Conservation (phyloP, 2,329 filamentous ascomycete species). For the Epichloe uncinata region DNA sequence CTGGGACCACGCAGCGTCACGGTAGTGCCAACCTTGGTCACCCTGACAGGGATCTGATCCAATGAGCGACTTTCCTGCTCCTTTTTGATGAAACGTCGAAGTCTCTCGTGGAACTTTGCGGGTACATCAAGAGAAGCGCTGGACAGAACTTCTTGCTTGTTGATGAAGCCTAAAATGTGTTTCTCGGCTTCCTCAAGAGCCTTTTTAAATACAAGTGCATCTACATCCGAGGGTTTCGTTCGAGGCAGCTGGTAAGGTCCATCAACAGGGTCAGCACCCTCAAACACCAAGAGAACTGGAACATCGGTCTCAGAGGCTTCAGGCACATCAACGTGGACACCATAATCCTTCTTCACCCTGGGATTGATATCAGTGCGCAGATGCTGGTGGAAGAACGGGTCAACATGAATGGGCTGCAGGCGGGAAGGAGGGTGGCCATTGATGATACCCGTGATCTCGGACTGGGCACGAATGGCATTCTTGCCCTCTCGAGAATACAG, state of each 20-base stretch:
- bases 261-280: constrained; percentile 41
- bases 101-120: constrained; percentile 49
- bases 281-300: constrained; percentile 61
- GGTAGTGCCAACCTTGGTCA: constrained; percentile 43
- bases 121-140: constrained; percentile 43
- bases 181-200: constrained; percentile 41
- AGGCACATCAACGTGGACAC: constrained; percentile 62
- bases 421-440: constrained; percentile 61
- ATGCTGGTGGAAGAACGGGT: constrained; percentile 69
- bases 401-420: constrained; percentile 52
- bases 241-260: constrained; percentile 41
- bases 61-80: constrained; percentile 45
- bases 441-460: constrained; percentile 62
- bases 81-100: constrained; percentile 50
- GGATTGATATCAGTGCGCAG: constrained; percentile 51
- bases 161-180: constrained; percentile 44
- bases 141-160: constrained; percentile 42
- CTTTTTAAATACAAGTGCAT: constrained; percentile 40
- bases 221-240: constrained; percentile 34
- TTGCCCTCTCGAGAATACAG: constrained; percentile 79
- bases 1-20: constrained; percentile 67
- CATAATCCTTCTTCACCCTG: constrained; percentile 52
- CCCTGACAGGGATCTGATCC: constrained; percentile 46
- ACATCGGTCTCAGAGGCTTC: constrained; percentile 44
- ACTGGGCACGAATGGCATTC: constrained; percentile 62